Percentiles rank a stretch among this genome's conserved stretches.
Conservation (phyloP, 345 rosid genomes). For the Combretum micranthum region DNA sequence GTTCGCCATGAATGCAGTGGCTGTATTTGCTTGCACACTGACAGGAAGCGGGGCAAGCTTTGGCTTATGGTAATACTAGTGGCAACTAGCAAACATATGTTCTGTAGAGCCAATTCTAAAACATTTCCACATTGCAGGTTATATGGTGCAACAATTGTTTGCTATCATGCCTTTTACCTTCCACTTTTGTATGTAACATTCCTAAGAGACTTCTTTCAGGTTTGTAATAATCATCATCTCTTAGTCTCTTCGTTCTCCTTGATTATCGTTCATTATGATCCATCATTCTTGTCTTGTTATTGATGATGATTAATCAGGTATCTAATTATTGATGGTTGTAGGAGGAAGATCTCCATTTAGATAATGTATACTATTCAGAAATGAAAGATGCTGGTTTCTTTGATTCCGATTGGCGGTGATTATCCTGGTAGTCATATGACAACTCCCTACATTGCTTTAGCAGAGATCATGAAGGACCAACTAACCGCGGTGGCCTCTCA, state of each 20-base stretch:
- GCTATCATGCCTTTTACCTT: slow-evolving; percentile 81
- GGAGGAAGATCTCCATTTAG: slow-evolving; percentile 82
- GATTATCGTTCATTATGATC: neutral
- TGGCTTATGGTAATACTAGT: slow-evolving; percentile 60
- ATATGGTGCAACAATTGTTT: slow-evolving; percentile 50
- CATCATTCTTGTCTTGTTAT: neutral
- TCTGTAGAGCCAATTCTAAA: neutral
- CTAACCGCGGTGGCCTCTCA: no score
- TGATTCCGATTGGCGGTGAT: slow-evolving; percentile 79
- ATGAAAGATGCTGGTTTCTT: slow-evolving; percentile 96
- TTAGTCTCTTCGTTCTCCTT: neutral
- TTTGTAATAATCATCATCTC: slow-evolving; percentile 7
- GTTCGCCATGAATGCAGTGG: slow-evolving; percentile 55
- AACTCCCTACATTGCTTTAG: no score
- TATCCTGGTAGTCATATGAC: neutral
- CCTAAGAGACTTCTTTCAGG: slow-evolving; percentile 93
- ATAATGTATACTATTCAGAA: slow-evolving; percentile 84
- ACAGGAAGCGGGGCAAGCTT: slow-evolving; percentile 54
- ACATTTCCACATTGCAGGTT: slow-evolving; percentile 41
- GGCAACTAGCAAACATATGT: neutral
- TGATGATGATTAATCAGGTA: neutral
- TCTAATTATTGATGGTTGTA: slow-evolving; percentile 15
- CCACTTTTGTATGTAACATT: slow-evolving; percentile 74
- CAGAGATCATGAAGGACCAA: no score
- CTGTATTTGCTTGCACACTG: slow-evolving; percentile 58